Base-by-base conservation (phyloP, 345 rosid species). In the Aurinia saxatilis region DNA sequence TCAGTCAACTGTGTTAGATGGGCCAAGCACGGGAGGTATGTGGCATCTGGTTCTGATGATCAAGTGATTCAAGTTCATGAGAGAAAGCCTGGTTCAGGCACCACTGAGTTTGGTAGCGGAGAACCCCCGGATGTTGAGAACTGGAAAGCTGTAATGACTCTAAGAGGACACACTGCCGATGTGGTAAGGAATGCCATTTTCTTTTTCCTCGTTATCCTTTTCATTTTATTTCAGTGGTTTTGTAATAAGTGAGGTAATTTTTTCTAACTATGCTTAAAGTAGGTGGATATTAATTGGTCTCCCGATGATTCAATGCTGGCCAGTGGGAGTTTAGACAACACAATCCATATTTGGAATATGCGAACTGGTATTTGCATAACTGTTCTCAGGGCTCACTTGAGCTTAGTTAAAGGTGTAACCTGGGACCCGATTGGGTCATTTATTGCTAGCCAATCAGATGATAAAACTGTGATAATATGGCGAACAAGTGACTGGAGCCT, bases 271-370 rank as follows among this genome's bases (percentile, higher is more conserved):
- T 77, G 87, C 83, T 70, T 90, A 70, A 84, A 88, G 96, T 95
- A 95, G 99, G 99, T 95, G 87, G 99, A 95, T 95, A 95, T 90
- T 75, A 95, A 95, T 75, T 95, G 99, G 99, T 95, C 99, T 73
- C 95, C 96, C 63, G 99, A 95, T 83, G 99, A 95, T 72, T 88
- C 84, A 39, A 84, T 78, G 75, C 66, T 95, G 65, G 98, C 97
- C 55, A 95, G 99, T 56, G 99, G 96, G 58, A 90, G 99, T 85
- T 75, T 95, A 75, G 99, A 95, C 77, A 95, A 95, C 71, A 90
- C 99, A 1, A 64, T 95, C 57, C 97, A 90, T 71, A 76, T 95
- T 49, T 95, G 99, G 99, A 84, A 90, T 71, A 86, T 83, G 97
- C 84, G 78, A 77, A 91, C 61, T 65, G 99, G 99, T 41, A 86